phyloP scores from a whole-genome alignment of 169 alveolate genomes.

The Eimeria praecox region DNA sequence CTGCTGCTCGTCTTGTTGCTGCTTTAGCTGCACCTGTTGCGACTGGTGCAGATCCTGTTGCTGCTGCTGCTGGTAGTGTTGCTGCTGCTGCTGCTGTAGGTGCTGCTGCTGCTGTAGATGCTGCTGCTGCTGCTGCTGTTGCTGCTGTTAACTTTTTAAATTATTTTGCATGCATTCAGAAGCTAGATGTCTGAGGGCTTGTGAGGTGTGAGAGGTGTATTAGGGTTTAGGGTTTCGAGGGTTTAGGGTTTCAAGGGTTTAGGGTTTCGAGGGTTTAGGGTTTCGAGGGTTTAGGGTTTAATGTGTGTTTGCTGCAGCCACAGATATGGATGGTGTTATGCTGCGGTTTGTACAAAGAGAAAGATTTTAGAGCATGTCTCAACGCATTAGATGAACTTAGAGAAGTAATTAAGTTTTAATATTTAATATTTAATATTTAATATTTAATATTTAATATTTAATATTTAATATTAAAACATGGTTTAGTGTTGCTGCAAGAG shows the following conservation, averaged over 20 bases:
- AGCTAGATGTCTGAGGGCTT: not conserved
- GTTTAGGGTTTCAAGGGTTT: constrained; percentile 32
- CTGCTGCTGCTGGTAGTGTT: not conserved
- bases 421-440: too few relatives aligned
- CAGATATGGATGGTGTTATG: constrained; percentile 54
- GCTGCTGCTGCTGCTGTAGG: constrained; percentile 6
- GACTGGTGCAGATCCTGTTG: not conserved
- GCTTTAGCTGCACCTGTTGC: constrained; percentile 4
- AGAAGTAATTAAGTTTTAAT: constrained; percentile 8
- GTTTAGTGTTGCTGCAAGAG: not conserved
- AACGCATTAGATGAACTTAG: constrained; percentile 18
- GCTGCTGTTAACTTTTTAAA: not conserved
- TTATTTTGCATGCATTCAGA: not conserved
- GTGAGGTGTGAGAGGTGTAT: not conserved
- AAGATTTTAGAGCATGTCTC: constrained; percentile 4
- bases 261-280: constrained; percentile 47
- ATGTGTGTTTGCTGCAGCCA: not conserved
- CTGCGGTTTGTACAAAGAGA: constrained; percentile 36
- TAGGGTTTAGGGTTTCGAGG: not conserved
- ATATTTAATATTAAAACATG: too few relatives aligned
- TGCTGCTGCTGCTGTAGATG: constrained; percentile 21
- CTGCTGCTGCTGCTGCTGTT: not conserved
- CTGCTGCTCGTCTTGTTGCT: not conserved
- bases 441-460: too few relatives aligned
- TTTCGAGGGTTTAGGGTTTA: constrained; percentile 50